Base-by-base conservation (phyloP, 805 yeast genomes). In the Yamadazyma nakazawae region DNA sequence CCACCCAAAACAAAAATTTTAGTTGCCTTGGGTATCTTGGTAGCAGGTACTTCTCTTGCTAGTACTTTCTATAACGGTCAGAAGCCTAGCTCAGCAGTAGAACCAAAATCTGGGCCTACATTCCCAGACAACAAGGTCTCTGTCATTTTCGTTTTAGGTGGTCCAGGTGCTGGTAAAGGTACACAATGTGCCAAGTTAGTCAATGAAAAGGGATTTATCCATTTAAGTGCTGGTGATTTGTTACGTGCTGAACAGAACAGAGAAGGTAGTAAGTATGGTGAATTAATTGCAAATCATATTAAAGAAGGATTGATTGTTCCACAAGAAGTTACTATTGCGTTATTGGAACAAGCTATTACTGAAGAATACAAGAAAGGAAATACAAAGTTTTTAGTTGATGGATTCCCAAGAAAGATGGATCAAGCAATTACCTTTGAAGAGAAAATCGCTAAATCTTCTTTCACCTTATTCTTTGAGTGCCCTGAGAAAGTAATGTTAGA, bases 121-220 rank as follows among this genome's bases (percentile, higher is more conserved):
- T 87, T 87, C 61, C 68, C 77, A 9, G 75, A 77, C 2, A 80
- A 81, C 34, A 83, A 88, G 46, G 82, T 87, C 25, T 81, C 87
- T 24, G 96, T 92, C 4, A 76, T 91, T 24, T 92, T 88, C 64
- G 97, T 92, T 16, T 79, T 92, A 28, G 99, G 99, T 37, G 98
- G 98, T 3, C 98, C 98, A 5, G 98, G 98, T 17, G 88, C 96
- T 25, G 98, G 99, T 37, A 94, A 94, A 63, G 98, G 99, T 47
- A 92, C 99, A 1, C 99, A 92, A 68, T 88, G 97, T 72, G 85
- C 84, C 28, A 87, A 81, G 60, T 75, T 92, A 47, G 97, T 92
- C 37, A 68, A 77, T 17, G 88, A 90, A 57, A 85, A 80, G 62
- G 82, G 84, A 14, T 94, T 91, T 65, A 84, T 85, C 28, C 99